Conservation (phyloP, 129 eudicot genomes). For the Mikania micrantha region DNA sequence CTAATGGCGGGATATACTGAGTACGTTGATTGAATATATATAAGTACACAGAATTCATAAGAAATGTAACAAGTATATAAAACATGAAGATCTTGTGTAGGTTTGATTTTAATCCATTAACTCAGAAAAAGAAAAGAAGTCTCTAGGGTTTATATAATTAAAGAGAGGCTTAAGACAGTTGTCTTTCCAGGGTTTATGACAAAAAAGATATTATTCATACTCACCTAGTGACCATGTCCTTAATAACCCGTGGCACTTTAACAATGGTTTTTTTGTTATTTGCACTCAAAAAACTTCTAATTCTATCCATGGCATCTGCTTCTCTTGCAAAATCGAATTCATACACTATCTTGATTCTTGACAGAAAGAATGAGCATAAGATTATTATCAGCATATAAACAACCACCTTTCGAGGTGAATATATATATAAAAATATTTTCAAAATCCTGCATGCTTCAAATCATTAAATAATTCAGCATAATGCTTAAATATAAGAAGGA, state of each 20-base stretch:
- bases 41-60: neutral
- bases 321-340: slow-evolving; percentile 94
- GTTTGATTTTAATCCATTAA: neutral
- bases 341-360: slow-evolving; percentile 85
- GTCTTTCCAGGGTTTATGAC: neutral
- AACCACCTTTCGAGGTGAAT: neutral
- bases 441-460: slow-evolving; percentile 8
- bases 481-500: neutral
- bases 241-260: slow-evolving; percentile 63
- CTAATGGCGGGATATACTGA: too few species aligned
- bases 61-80: neutral
- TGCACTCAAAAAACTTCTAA: slow-evolving; percentile 50
- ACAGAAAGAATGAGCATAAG: slow-evolving; percentile 22
- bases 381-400: slow-evolving; percentile 19
- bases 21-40: too few species aligned
- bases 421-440: neutral
- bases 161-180: neutral
- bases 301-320: slow-evolving; percentile 90
- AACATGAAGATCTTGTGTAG: neutral
- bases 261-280: slow-evolving; percentile 66
- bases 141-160: neutral
- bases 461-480: neutral
- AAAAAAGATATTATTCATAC: slow-evolving; percentile 1
- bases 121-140: neutral
- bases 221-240: slow-evolving; percentile 71